Base-by-base conservation (phyloP, 371 early-diverging fungal genomes). In the Ecytonucleospora hepatopenaei region DNA sequence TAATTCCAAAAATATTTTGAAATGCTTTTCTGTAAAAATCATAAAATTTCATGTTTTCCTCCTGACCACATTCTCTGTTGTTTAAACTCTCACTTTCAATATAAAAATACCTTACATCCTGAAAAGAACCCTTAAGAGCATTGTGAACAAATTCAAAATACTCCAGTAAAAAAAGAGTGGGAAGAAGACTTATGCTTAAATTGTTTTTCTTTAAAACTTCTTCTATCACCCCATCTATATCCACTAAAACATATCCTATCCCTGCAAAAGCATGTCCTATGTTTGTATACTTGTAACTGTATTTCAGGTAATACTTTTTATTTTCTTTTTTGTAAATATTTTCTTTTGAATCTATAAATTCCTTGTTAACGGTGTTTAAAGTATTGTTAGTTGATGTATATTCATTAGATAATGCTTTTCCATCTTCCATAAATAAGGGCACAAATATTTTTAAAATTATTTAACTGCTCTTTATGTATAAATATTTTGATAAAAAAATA, bases 201-300 rank as follows among this genome's bases (percentile, higher is more conserved):
- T 32, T 30, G 56, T 66, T 69, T 3, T 32, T 56, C 8, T 47
- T 59, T 17, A 47, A n/a, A 17, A 59, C 33, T 40, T 58, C 28
- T 1, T 4, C 21, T n/a, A 73, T 55, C 17, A 73, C 26, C 5
- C 54, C 57, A 32, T 66, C 62, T 0, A 68, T 49, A 60, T 73
- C 67, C 16, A 73, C 35, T 23, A 69, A 2, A n/a, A 69, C 24
- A 56, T 68, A 58, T 12, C 73, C 73, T 21, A 73, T 73, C 2
- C 73, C 73, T 24, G 73, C 59, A 58, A 73, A 73, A 46, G 74
- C 57, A 24, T 57, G 27, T 28, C 55, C 54, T 12, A 73, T 65
- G 33, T 73, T 69, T 8, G 19, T 24, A 51, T 21, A 21, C 12
- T 4, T 4, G 53, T 40, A n/a, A 12, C n/a, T n/a, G 40, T 40